Evolutionary conservation across 169 alveolate genomes (phyloP), one percentile per base, ranked within the genome.

Genomic region (Plasmodium fragile): DNA sequence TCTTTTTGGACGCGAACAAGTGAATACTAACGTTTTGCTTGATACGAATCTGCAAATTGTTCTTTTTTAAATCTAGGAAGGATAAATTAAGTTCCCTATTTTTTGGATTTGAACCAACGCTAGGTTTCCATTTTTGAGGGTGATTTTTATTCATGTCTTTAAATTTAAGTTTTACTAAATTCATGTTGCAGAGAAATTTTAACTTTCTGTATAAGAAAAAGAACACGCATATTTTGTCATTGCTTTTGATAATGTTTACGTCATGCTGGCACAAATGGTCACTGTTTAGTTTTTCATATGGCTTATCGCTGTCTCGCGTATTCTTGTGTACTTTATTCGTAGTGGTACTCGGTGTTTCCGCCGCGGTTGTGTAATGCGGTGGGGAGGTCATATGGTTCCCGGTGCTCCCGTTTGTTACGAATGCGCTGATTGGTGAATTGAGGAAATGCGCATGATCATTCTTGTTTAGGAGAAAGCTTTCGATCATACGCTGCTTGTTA

Each of bases 181-280:
- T 89, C 89, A 89, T 89, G 72, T 89, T 78, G 36, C 81, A 45
- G 22, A 89, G 71, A 78, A 89, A 89, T 89, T 89, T 89, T 59
- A 89, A 69, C 81, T 78, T 89, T 22, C 82, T 89, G 75, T 89
- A 89, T 43, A 89, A 11, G 65, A 53, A 89, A 43, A 55, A 25
- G 34, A 89, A 89, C 16, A 89, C 81, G 71, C 73, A 78, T 34
- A 89, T 89, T 89, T 59, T 53, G 36, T 77, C 90, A 89, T 22
- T 78, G 36, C 72, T 89, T 77, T 89, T 89, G 59, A 89, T 77
- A 30, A 89, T 25, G 43, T 89, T 79, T 6, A 89, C 59, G 45
- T 89, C 94, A 36, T 89, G 59, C 4, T 89, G 49, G 22, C 78
- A 59, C 70, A 89, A 28, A n/a, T 55, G 45, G n/a, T 89, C 45